Evolutionary conservation across 768 basidiomycete genomes (phyloP).

Genomic region (Hericium erinaceus): DNA sequence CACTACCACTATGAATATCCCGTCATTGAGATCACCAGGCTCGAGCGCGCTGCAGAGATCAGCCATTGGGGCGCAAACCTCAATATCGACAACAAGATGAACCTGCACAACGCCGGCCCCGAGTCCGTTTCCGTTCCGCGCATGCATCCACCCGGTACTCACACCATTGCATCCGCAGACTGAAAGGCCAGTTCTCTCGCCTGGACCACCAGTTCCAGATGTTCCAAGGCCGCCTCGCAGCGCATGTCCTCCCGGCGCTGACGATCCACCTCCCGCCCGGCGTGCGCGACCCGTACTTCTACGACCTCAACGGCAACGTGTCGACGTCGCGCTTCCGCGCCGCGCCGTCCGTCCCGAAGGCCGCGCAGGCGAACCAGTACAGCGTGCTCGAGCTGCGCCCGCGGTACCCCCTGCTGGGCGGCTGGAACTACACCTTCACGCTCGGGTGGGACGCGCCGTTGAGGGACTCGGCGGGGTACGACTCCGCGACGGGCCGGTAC

Average conservation of each 20-base stretch:
- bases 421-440: slow-evolving; percentile 96
- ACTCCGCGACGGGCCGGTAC: slow-evolving; percentile 53
- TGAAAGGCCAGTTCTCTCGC: slow-evolving; percentile 95
- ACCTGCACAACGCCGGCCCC: slow-evolving; percentile 85
- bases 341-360: slow-evolving; percentile 54
- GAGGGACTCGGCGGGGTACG: slow-evolving; percentile 59
- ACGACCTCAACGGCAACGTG: slow-evolving; percentile 91
- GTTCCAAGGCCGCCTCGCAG: slow-evolving; percentile 55
- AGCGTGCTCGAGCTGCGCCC: slow-evolving; percentile 79
- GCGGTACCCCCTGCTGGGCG: slow-evolving; percentile 87
- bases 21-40: slow-evolving; percentile 61
- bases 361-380: slow-evolving; percentile 39
- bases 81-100: slow-evolving; percentile 84
- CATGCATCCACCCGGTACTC: slow-evolving; percentile 1
- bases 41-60: slow-evolving; percentile 77
- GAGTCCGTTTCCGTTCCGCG: slow-evolving; percentile 41
- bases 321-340: slow-evolving; percentile 83
- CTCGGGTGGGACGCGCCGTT: slow-evolving; percentile 90
- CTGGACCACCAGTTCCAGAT: slow-evolving; percentile 73
- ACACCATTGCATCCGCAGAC: slow-evolving; percentile 31
- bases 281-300: slow-evolving; percentile 77
- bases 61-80: slow-evolving; percentile 97
- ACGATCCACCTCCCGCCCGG: slow-evolving; percentile 77
- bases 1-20: slow-evolving; percentile 84
- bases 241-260: slow-evolving; percentile 66